phyloP scores from a whole-genome alignment of 2,329 filamentous ascomycete genomes.

The Nemania serpens region DNA sequence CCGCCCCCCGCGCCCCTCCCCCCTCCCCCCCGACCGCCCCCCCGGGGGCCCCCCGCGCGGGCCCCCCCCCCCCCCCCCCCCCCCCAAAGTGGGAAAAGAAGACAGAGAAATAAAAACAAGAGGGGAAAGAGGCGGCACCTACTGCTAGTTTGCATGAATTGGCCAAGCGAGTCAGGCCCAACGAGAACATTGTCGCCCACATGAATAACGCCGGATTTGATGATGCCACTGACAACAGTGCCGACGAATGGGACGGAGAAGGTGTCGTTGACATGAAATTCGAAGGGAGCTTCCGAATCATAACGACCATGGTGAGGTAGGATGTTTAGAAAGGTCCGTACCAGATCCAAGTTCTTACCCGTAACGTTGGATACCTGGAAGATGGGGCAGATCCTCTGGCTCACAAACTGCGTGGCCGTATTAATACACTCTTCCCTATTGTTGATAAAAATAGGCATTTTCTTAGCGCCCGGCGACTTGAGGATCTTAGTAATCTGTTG shows the following conservation, averaged over 20 bases:
- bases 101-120: background rate
- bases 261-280: constrained; percentile 95
- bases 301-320: constrained; percentile 94
- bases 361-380: constrained; percentile 99
- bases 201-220: constrained; percentile 86
- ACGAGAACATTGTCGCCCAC: constrained; percentile 88
- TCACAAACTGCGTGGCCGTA: constrained; percentile 94
- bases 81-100: too few species aligned
- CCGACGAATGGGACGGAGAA: constrained; percentile 98
- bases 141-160: constrained; percentile 80
- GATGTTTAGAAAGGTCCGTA: constrained; percentile 92
- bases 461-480: constrained; percentile 89
- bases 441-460: constrained; percentile 96
- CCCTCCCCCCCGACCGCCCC: too few species aligned
- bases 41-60: too few species aligned
- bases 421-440: constrained; percentile 89
- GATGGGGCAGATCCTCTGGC: constrained; percentile 91
- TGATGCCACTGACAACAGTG: constrained; percentile 92
- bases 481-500: constrained; percentile 90
- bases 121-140: constrained; percentile 4
- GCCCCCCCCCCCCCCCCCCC: too few species aligned
- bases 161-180: constrained; percentile 86
- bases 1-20: too few species aligned
- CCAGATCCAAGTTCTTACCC: constrained; percentile 85
- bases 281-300: constrained; percentile 83